Base-by-base conservation (phyloP, 139 green algal species). In the Volvox reticuliferus region DNA sequence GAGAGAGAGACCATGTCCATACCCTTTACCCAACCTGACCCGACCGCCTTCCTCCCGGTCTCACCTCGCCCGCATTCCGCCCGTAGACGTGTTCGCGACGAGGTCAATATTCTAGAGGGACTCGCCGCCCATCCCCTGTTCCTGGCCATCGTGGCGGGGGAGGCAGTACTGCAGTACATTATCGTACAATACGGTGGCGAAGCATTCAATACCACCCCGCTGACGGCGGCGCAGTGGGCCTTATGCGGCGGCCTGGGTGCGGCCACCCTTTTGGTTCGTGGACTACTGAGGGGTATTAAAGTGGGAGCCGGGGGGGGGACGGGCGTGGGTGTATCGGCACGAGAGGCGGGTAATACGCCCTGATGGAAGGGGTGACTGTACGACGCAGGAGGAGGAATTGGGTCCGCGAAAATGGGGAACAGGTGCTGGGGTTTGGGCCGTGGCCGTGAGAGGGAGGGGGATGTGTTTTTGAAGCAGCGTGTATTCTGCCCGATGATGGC, bases 161-260 rank as follows among this genome's bases (percentile, higher is more conserved):
- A 97, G 90, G 65, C 92, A 1, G 75, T 88, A 81, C 26, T 44
- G n/a, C 71, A 89, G 86, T 76, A n/a, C 21, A 0, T 65, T 13
- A 83, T 85, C 55, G 86, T 90, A 63, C 95, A 99, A 93, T 95
- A 92, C 88, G 97, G 97, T 63, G 97, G 97, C 35, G 36, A 78
- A 1, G 95, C 94, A 9, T 98, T 99, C 91, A 77, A 93, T 86
- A 98, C 96, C 0, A 79, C 89, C 33, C 94, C 97, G 0, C 94
- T 99, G 9, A 88, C 69, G 24, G 24, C 61, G 0, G 13, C 20
- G 35, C 93, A 98, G 91, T 99, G 97, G 97, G 93, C 68, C 12
- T 76, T 95, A 55, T 98, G 95, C 79, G 26, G 95, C 3, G 96
- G 94, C n/a, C 91, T 98, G 88, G 97, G 96, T 0, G 93, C 93